Base-by-base conservation (phyloP, 176 grass and related monocot species). In the Oryza glumipatula region DNA sequence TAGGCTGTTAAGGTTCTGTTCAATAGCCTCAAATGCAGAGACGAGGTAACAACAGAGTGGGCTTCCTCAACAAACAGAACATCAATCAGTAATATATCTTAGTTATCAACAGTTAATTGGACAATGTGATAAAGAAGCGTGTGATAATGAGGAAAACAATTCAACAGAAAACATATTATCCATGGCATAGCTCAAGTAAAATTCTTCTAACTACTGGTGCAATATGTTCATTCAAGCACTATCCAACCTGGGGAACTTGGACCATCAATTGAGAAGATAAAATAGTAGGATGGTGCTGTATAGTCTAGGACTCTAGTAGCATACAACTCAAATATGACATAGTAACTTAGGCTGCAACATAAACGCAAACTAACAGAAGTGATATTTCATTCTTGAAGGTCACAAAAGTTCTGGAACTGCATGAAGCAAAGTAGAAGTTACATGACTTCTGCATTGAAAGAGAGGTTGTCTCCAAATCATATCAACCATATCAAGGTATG, bases 71-170 rank as follows among this genome's bases (percentile, higher is more conserved):
- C 52, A 76, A 46, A 77, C 5, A 67, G 32, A 71, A 64, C 43
- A 81, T 36, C 66, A 72, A 90, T 48, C 17, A 63, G 22, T 65
- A 28, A 49, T 52, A 67, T 54, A 89, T 85, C n/a, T 64, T 30
- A 66, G 70, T 6, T 72, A 13, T 43, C 7, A 77, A 63, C 48
- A 52, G 14, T 52, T 41, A 41, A 41, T 41, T 32, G n/a, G 43
- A 16, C 22, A 71, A 45, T 36, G 8, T 13, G 47, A 49, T 11
- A 14, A 49, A 51, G 48, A 51, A 15, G 48, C 12, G 13, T 65
- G 54, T 39, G 38, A 86, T 67, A 24, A 28, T 82, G 26, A 71
- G n/a, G 13, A 43, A 2, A 65, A 78, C 7, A 52, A 33, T 72
- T 48, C 36, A 60, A 41, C 24, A 58, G 15, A 67, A 32, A 69